Conservation (phyloP, 2,329 filamentous ascomycete species). For the Aspergillus tubingensis region DNA sequence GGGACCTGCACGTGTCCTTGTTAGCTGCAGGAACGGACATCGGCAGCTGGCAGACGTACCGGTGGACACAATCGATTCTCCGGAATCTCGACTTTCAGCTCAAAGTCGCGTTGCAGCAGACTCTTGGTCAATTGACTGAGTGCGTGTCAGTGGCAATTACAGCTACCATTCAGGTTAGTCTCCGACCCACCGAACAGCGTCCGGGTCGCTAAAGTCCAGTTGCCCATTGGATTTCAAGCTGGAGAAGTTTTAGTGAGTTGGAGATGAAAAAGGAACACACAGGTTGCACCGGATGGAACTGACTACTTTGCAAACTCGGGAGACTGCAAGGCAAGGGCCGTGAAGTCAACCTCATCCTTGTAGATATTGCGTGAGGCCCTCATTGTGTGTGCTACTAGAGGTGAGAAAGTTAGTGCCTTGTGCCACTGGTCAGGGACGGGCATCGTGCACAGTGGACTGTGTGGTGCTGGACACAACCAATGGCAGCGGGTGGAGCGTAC, state of each 20-base stretch:
- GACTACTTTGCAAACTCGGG: constrained; percentile 61
- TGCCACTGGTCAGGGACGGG: constrained; percentile 4
- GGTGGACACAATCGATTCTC: constrained; percentile 82
- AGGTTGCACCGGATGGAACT: constrained; percentile 34
- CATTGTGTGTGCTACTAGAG: constrained; percentile 28
- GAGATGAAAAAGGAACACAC: constrained; percentile 36
- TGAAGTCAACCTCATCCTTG: constrained; percentile 63
- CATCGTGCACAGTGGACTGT: not conserved
- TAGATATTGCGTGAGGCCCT: constrained; percentile 51
- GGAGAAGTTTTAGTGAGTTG: constrained; percentile 9
- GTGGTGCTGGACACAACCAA: not conserved
- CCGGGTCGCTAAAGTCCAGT: constrained; percentile 78
- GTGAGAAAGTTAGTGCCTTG: not conserved
- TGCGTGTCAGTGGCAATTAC: constrained; percentile 19
- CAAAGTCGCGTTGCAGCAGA: constrained; percentile 75
- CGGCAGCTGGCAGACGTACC: constrained; percentile 48
- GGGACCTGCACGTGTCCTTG: constrained; percentile 39
- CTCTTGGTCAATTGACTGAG: constrained; percentile 70
- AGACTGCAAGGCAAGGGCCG: constrained; percentile 60
- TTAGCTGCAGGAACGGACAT: constrained; percentile 10
- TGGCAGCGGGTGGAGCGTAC: constrained; percentile 5
- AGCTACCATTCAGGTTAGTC: not conserved
- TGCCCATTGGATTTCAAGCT: constrained; percentile 59
- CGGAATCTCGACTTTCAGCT: constrained; percentile 69
- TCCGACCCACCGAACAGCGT: constrained; percentile 65